Evolutionary conservation across 192 early-diverging fungal species (phyloP).

Genomic region (Haplosporangium gracile): DNA sequence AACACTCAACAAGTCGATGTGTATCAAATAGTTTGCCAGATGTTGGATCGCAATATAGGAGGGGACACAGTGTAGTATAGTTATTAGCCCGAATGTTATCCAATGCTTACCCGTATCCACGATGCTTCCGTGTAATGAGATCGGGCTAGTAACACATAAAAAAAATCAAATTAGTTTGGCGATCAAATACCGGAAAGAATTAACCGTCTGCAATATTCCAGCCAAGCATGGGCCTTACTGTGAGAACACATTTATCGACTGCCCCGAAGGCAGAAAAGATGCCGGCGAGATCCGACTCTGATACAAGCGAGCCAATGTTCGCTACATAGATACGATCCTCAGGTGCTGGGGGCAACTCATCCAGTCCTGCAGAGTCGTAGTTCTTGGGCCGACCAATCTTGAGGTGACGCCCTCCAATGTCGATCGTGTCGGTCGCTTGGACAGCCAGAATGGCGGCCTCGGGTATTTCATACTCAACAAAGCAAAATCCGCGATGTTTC

Average conservation of each 20-base stretch:
- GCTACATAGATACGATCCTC: constrained; percentile 84
- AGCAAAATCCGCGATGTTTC: constrained; percentile 92
- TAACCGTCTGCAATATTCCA: background rate
- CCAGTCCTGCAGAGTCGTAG: constrained; percentile 72
- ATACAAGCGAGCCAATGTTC: constrained; percentile 83
- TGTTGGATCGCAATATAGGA: background rate
- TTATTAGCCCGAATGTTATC: background rate
- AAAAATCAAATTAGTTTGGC: background rate
- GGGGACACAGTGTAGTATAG: background rate
- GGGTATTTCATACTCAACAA: constrained; percentile 90
- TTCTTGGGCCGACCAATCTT: constrained; percentile 91
- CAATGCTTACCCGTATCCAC: constrained; percentile 80
- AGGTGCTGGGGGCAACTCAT: constrained; percentile 74
- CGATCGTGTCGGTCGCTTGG: constrained; percentile 83
- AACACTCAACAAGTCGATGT: background rate
- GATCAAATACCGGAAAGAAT: background rate
- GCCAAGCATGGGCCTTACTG: constrained; percentile 60
- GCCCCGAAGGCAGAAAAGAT: constrained; percentile 91
- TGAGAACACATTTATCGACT: constrained; percentile 75
- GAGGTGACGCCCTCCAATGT: constrained; percentile 84
- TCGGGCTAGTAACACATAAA: constrained; percentile 67
- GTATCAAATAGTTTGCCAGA: background rate
- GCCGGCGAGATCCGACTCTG: constrained; percentile 77
- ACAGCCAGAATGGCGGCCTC: constrained; percentile 88
- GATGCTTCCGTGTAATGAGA: constrained; percentile 75